Conservation (phyloP, 306 rosid species). For the Gleditsia sinensis region DNA sequence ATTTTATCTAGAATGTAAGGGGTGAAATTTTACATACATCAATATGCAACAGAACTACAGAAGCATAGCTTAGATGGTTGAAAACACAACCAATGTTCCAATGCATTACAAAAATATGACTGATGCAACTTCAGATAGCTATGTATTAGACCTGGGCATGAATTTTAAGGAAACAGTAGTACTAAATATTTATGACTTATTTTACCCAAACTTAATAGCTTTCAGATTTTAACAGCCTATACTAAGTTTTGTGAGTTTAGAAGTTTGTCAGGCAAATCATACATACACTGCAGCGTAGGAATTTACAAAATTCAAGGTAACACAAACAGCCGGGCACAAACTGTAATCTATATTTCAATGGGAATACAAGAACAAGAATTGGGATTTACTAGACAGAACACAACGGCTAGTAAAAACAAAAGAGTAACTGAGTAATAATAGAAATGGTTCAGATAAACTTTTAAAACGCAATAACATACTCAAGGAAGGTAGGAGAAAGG, state of each 20-base stretch:
- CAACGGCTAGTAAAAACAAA: background rate
- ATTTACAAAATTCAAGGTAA: background rate
- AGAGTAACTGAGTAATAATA: background rate
- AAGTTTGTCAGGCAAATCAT: conserved; percentile 11
- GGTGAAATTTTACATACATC: conserved; percentile 1
- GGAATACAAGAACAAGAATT: conserved; percentile 17
- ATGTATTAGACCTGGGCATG: background rate
- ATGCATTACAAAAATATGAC: background rate
- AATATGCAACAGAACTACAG: background rate
- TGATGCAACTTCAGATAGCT: background rate
- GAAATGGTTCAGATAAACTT: background rate
- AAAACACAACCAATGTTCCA: background rate
- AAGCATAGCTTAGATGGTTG: background rate
- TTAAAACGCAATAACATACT: background rate
- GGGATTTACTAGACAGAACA: background rate
- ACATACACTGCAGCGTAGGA: background rate
- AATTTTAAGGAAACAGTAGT: conserved; percentile 22
- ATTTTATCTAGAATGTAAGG: conserved; percentile 3
- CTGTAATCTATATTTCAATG: conserved; percentile 1
- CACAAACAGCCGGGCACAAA: background rate
- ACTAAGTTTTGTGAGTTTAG: background rate
- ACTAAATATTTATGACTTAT: too few relatives aligned
- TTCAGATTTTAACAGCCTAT: conserved; percentile 7
- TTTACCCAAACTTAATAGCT: background rate
- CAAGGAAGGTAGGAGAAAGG: background rate